Base-by-base conservation (phyloP, 306 rosid genomes). In the Notholithocarpus densiflorus region DNA sequence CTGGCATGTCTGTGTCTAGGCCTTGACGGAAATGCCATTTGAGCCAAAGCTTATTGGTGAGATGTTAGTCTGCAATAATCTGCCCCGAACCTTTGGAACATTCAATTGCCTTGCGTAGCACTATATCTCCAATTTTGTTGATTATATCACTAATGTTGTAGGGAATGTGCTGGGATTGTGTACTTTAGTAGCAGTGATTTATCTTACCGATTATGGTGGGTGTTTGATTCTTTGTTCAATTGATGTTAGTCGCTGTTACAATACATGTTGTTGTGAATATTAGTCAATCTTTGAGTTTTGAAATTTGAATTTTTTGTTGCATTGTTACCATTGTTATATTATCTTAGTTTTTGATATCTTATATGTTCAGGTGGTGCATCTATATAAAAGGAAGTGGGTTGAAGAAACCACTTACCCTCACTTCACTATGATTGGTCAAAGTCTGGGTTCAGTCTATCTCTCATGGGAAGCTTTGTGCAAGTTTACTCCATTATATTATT, bases 381-480 rank as follows among this genome's bases (percentile, higher is more conserved):
- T 95, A 88, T 73, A 79, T 81, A 91, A 90, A 80, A 88, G 98
- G 85, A 92, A 85, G 61, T 94, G 97, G 97, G 84, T 94, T 73
- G 97, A 91, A 86, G 99, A 92, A 83, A 57, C 90, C 13, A 91
- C 96, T 51, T 95, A 91, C 85, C 97, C 98, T 1, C 95, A 83
- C 75, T 89, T 95, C 59, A 95, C 98, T 3, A 95, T 93, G 96
- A 95, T 93, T 37, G 99, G 97, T 75, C 99, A 95, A 81, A 95
- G 98, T 85, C 77, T 93, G 18, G 98, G 99, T 57, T 95, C 99
- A 27, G 62, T 93, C 75, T 95, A 90, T 83, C 93, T 95, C 65
- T 84, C 89, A 1, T 95, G 96, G 97, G 99, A 95, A 82, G 99
- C 99, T 66, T 87, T 95, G 84, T 83, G 90, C 84, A 91, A 89